Evolutionary conservation across 257 asterid genomes (phyloP).

Genomic region (Cinchona pubescens): DNA sequence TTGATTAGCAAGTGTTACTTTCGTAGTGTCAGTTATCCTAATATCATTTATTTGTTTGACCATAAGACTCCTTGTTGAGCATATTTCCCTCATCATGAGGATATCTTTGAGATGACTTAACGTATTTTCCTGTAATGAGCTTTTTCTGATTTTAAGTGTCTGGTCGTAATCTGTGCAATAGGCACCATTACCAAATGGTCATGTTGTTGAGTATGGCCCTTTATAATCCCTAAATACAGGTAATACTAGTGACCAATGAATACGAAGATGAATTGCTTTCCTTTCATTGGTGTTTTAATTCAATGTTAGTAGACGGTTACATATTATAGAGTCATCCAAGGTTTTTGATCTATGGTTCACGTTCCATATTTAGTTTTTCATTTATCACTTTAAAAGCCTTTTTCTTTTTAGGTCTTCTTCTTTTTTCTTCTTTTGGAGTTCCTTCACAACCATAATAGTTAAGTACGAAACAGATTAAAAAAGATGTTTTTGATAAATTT

Average conservation of each 20-base stretch:
- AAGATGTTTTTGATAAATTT: background rate
- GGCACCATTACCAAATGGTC: background rate
- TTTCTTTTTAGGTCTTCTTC: background rate
- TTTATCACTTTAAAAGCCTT: background rate
- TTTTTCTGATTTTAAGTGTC: background rate
- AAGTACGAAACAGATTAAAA: background rate
- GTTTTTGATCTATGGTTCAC: background rate
- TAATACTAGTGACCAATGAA: conserved; percentile 2
- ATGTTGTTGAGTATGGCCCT: background rate
- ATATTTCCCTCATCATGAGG: background rate
- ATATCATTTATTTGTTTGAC: background rate
- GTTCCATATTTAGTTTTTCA: background rate
- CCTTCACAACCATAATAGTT: background rate
- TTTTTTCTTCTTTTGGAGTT: too few relatives aligned
- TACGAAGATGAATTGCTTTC: background rate
- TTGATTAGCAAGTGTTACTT: background rate
- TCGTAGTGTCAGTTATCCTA: conserved; percentile 1
- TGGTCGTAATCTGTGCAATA: background rate
- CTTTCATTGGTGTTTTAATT: background rate
- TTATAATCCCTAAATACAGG: background rate
- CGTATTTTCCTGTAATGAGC: background rate
- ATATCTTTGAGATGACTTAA: background rate
- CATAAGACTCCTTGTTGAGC: background rate
- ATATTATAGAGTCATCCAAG: background rate
- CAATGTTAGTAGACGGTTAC: background rate